Evolutionary conservation across 2,329 filamentous ascomycete species (phyloP).

Genomic region (Coleophoma eucalyptorum): DNA sequence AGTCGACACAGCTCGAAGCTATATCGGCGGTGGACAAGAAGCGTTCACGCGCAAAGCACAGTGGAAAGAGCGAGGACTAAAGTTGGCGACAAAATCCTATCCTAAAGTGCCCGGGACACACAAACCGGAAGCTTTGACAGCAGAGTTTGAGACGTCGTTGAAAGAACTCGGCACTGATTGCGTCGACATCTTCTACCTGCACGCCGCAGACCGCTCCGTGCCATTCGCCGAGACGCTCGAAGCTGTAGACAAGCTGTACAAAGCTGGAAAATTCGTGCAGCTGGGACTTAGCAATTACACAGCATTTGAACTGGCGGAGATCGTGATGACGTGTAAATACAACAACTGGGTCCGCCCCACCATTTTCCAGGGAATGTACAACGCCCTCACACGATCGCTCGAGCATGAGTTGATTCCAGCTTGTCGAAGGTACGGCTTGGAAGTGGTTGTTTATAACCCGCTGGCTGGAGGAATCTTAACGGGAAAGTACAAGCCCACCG

Average conservation of each 20-base stretch:
- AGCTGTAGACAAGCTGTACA: conserved; percentile 40
- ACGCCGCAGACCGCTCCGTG: conserved; percentile 42
- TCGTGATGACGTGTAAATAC: conserved; percentile 18
- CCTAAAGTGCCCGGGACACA: conserved; percentile 42
- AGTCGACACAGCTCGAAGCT: conserved; percentile 74
- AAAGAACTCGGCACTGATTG: conserved; percentile 33
- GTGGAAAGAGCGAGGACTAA: conserved; percentile 74
- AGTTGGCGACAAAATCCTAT: conserved; percentile 74
- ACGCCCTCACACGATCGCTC: conserved; percentile 10
- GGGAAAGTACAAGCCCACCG: conserved; percentile 23
- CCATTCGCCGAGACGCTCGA: conserved; percentile 42
- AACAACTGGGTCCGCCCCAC: conserved; percentile 23
- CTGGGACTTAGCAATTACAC: conserved; percentile 43
- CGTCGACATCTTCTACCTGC: conserved; percentile 46
- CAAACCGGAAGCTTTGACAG: conserved; percentile 26
- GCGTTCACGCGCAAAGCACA: conserved; percentile 67
- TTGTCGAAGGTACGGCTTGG: conserved; percentile 53
- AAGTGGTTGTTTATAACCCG: conserved; percentile 48
- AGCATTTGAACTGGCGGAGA: conserved; percentile 38
- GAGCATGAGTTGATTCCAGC: conserved; percentile 56
- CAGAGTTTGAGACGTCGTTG: conserved; percentile 31
- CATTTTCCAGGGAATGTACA: conserved; percentile 25
- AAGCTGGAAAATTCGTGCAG: conserved; percentile 39
- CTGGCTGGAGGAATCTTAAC: conserved; percentile 40
- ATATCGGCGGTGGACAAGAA: conserved; percentile 68